phyloP scores from a whole-genome alignment of 2,329 filamentous ascomycete genomes.

The Stagonosporopsis rhizophila region DNA sequence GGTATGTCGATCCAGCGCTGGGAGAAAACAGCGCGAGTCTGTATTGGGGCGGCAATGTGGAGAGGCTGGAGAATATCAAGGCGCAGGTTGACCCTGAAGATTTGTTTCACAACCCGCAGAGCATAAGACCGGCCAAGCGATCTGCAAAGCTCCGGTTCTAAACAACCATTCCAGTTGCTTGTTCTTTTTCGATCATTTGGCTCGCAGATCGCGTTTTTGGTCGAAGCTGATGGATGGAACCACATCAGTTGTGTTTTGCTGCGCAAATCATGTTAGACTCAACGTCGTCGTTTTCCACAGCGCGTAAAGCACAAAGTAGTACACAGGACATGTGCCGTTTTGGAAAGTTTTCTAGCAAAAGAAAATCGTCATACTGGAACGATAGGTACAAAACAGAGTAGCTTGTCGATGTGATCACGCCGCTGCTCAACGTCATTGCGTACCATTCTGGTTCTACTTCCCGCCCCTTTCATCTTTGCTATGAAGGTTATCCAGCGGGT shows the following conservation, averaged over 20 bases:
- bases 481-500: too few relatives aligned
- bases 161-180: neutral
- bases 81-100: conserved; percentile 49
- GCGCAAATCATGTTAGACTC: too few relatives aligned
- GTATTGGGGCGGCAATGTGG: conserved; percentile 55
- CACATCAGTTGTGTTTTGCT: too few relatives aligned
- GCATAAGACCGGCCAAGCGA: conserved; percentile 33
- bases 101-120: conserved; percentile 48
- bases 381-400: neutral
- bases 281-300: neutral
- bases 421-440: neutral
- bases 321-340: neutral
- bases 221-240: too few relatives aligned
- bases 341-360: neutral
- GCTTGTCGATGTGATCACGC: neutral
- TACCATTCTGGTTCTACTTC: neutral
- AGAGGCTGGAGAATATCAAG: conserved; percentile 49
- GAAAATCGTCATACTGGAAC: neutral
- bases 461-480: neutral
- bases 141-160: conserved; percentile 1
- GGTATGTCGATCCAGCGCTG: conserved; percentile 60
- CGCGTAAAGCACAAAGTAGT: neutral
- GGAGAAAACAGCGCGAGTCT: conserved; percentile 52
- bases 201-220: too few relatives aligned
- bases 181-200: neutral